phyloP scores from a whole-genome alignment of 257 asterid species.

The Nicotiana attenuata region DNA sequence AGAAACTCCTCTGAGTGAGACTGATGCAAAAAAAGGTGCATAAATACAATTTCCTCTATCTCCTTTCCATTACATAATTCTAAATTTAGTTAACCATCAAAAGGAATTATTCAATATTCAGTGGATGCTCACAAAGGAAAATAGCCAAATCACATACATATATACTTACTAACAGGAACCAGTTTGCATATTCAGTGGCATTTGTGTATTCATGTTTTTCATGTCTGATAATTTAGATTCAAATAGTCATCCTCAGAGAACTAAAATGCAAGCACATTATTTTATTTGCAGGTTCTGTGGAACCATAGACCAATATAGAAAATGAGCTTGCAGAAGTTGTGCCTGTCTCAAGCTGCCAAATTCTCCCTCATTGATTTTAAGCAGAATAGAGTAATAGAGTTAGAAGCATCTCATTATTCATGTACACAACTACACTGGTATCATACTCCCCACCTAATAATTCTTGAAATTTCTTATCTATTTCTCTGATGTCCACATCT shows the following conservation, averaged over 20 bases:
- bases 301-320: background rate
- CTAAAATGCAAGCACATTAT: background rate
- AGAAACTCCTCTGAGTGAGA: constrained; percentile 58
- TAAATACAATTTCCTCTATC: background rate
- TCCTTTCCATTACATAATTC: background rate
- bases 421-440: constrained; percentile 2
- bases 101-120: background rate
- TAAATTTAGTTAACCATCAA: background rate
- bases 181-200: background rate
- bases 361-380: background rate
- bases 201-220: background rate
- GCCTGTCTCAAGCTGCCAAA: background rate
- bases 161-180: background rate
- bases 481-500: background rate
- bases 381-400: background rate
- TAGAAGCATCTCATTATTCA: constrained; percentile 8
- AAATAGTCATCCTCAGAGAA: background rate
- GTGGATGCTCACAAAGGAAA: background rate
- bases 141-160: background rate
- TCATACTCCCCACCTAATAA: background rate
- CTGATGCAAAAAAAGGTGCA: constrained; percentile 31
- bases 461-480: background rate
- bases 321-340: background rate
- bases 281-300: background rate
- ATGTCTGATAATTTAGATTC: background rate